Conservation (phyloP, 371 early-diverging fungal genomes). For the Mortierella sp. region DNA sequence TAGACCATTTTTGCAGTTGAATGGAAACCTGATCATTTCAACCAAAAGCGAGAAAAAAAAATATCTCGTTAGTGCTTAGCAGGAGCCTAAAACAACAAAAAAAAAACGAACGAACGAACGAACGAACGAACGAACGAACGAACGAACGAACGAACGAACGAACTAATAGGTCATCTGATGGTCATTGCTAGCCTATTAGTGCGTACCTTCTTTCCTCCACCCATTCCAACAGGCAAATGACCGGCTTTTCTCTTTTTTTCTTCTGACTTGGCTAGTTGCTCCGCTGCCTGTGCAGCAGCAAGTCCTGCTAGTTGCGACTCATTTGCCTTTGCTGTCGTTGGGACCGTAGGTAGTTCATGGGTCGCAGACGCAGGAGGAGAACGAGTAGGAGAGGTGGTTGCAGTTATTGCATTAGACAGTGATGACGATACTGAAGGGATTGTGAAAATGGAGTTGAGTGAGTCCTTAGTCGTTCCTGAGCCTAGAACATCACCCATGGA, state of each 20-base stretch:
- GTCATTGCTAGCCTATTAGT: too few species aligned
- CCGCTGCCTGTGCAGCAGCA: constrained; percentile 50
- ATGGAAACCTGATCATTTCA: constrained; percentile 56
- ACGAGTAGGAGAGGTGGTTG: not conserved
- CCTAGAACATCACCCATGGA: constrained; percentile 34
- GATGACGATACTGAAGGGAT: constrained; percentile 6
- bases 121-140: too few species aligned
- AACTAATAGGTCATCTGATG: too few species aligned
- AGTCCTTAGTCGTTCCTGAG: constrained; percentile 11
- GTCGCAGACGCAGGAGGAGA: not conserved
- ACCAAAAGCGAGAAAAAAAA: not conserved
- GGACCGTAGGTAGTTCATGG: constrained; percentile 38
- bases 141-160: not conserved
- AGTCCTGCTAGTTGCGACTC: constrained; percentile 44
- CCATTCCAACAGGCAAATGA: constrained; percentile 27
- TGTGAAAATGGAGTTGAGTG: constrained; percentile 21
- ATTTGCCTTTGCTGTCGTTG: constrained; percentile 41
- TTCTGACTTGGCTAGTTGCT: constrained; percentile 43
- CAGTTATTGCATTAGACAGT: not conserved
- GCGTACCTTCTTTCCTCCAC: constrained; percentile 43
- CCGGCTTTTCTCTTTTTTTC: constrained; percentile 48
- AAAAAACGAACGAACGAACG: too few species aligned
- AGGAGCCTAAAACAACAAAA: not conserved
- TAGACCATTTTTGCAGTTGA: constrained; percentile 64
- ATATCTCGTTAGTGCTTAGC: not conserved